Evolutionary conservation across 768 basidiomycete genomes (phyloP).

Genomic region (Termitomyces sp.): DNA sequence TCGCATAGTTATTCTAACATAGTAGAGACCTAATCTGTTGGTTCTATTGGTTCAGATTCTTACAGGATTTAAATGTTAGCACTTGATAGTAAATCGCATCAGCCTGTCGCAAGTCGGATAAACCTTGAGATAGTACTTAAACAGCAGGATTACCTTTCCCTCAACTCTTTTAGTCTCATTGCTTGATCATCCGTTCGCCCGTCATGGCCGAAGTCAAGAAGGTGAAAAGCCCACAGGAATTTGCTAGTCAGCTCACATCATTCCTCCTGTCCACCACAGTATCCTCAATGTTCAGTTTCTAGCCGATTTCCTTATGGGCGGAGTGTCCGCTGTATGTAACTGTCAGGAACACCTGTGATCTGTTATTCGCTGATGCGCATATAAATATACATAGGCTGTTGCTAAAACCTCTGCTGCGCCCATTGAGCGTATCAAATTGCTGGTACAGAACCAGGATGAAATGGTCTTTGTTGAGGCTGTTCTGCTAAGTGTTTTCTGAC

Average conservation of each 20-base stretch:
- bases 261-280: constrained; percentile 1
- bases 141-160: constrained; percentile 21
- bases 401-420: constrained; percentile 99
- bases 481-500: constrained; percentile 20
- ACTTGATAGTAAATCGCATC: not conserved
- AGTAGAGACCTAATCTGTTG: constrained; percentile 1
- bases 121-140: too few relatives aligned
- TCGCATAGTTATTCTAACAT: constrained; percentile 5
- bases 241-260: constrained; percentile 55
- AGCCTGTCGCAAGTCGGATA: not conserved
- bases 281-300: constrained; percentile 17
- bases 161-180: constrained; percentile 48
- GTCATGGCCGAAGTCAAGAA: constrained; percentile 84
- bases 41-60: not conserved
- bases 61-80: not conserved
- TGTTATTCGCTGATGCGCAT: not conserved
- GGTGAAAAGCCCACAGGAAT: constrained; percentile 88
- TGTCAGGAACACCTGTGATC: not conserved
- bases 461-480: constrained; percentile 55
- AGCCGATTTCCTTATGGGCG: constrained; percentile 97
- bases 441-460: constrained; percentile 99
- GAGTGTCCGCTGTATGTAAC: constrained; percentile 80
- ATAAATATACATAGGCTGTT: constrained; percentile 67
- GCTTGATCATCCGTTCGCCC: constrained; percentile 28
- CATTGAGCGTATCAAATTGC: constrained; percentile 99